These are phyloP conservation scores for Candida ascalaphidarum DNA, from an alignment of 805 yeast species.

Conservation along the genomic window DNA sequence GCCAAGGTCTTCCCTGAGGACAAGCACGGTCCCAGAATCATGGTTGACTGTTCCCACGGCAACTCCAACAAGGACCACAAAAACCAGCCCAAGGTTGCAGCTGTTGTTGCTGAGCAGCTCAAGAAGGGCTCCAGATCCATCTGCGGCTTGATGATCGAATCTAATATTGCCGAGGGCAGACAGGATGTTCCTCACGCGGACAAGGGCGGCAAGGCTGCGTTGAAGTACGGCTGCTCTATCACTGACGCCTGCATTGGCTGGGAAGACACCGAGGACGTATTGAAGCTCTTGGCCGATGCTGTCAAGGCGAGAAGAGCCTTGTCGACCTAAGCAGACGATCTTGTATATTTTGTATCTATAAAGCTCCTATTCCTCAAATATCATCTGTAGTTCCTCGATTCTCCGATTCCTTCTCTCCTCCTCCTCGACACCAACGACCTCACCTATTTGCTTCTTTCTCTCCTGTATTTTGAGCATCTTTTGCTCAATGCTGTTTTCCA, in stretches of 20 bases:
- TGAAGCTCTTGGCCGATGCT: conserved; percentile 67
- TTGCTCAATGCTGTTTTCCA: conserved; percentile 77
- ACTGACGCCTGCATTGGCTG: conserved; percentile 97
- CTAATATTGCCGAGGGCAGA: conserved; percentile 85
- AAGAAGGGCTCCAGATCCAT: conserved; percentile 64
- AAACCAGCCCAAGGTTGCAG: conserved; percentile 89
- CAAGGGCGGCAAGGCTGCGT: conserved; percentile 58
- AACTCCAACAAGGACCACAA: conserved; percentile 85
- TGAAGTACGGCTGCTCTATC: conserved; percentile 88
- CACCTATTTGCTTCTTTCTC: conserved; percentile 72
- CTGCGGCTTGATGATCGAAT: conserved; percentile 96
- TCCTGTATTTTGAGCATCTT: conserved; percentile 86
- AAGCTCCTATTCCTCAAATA: conserved; percentile 39
- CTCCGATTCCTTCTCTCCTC: conserved; percentile 63
- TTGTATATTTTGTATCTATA: background rate
- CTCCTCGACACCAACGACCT: conserved; percentile 66
- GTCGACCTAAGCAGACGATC: too few relatives aligned
- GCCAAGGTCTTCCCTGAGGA: conserved; percentile 38
- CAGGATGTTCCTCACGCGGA: conserved; percentile 73
- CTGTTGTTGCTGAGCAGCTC: conserved; percentile 70
- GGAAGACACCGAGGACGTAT: conserved; percentile 72
- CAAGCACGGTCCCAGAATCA: conserved; percentile 55
- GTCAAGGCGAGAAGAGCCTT: conserved; percentile 75
- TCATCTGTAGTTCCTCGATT: conserved; percentile 63
- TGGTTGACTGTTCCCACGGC: conserved; percentile 98